Percentiles rank a stretch among this genome's conserved stretches.
Conservation (phyloP, 345 rosid genomes). For the Gossypium stocksii region DNA sequence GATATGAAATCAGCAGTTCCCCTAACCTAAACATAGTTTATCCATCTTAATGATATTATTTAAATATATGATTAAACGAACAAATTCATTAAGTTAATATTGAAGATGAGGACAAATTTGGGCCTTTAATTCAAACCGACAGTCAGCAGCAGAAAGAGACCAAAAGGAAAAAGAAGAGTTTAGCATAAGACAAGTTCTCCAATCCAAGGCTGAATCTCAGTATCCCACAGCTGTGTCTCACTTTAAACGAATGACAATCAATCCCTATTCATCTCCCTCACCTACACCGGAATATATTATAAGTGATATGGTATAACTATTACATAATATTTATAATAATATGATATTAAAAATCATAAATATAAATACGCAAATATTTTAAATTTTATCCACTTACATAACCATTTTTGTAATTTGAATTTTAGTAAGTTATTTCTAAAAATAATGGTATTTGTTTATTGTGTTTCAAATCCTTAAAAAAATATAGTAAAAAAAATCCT, state of each 20-base stretch:
- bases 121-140: not conserved
- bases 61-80: not conserved
- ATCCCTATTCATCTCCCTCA: not conserved
- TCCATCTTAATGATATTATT: not conserved
- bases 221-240: not conserved
- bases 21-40: not conserved
- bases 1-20: not conserved
- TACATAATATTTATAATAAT: too few species aligned
- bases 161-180: not conserved
- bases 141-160: not conserved
- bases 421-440: too few species aligned
- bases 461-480: too few species aligned
- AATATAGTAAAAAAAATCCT: too few species aligned
- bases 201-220: not conserved
- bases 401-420: too few species aligned
- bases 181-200: not conserved
- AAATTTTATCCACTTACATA: too few species aligned
- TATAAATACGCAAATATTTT: too few species aligned
- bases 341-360: too few species aligned
- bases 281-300: not conserved
- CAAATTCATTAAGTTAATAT: not conserved
- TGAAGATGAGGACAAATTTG: not conserved
- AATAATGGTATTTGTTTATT: too few species aligned
- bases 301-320: too few species aligned
- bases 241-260: not conserved